Base-by-base conservation (phyloP, 805 yeast species). In the Saccharomyces paradoxus region DNA sequence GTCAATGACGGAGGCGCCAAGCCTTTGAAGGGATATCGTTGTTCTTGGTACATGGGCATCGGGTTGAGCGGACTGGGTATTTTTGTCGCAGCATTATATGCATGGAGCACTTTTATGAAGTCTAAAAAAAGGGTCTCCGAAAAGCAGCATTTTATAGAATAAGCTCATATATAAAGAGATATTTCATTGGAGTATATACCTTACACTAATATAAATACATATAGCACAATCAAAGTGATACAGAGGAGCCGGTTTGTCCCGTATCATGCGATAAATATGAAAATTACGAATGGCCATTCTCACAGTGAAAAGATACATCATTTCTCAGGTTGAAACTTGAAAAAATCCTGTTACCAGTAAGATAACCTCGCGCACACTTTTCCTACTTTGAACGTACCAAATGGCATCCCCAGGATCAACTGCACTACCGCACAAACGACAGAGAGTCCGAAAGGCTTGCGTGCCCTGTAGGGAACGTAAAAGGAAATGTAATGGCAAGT, bases 361-460 rank as follows among this genome's bases (percentile, higher is more conserved):
- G 17, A 31, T 17, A 37, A 21, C 44, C 2, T 1, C 4, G 24
- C 12, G 4, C 22, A 37, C 13, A 37, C 22, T 3, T 9, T n/a
- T 37, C 22, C 12, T 17, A 37, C 22, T 17, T 17, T 37, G 24
- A n/a, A 12, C 12, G 1, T 9, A n/a, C 44, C 13, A 26, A 26
- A 49, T 49, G 51, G 28, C 24, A 17, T 49, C 51, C 9, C 24
- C 48, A 22, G 46, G 6, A 26, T 21, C 51, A 9, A 17, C 17
- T 14, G 9, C 17, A 30, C 47, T 12, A 12, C 49, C 52, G 13
- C n/a, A 26, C 27, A 51, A 44, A 28, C 53, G 53, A 6, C 49
- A 28, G 13, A 26, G 53, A 17, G 50, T 30, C n/a, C 50, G 53
- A 28, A 51, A 51, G 30, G 53, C 53, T 22, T 51, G 53, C 41